Evolutionary conservation across 2,329 filamentous ascomycete species (phyloP).

Genomic region (Hysterium pulicare): DNA sequence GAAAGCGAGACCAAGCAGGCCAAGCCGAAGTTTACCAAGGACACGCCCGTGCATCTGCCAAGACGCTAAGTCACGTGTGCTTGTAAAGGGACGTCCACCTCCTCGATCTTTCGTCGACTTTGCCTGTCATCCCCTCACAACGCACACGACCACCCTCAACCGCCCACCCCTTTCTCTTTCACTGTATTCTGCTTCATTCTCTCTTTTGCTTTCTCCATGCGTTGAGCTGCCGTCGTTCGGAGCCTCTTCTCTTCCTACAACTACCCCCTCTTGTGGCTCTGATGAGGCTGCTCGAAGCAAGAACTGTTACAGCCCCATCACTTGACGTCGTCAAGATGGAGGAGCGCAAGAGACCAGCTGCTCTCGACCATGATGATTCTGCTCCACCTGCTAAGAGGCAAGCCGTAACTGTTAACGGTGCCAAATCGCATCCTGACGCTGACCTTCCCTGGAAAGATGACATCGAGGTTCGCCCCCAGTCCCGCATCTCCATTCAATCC

Average conservation of each 20-base stretch:
- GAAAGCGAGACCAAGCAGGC: too few relatives aligned
- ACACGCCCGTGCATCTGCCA: too few relatives aligned
- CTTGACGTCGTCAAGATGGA: conserved; percentile 90
- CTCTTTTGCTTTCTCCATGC: conserved; percentile 14
- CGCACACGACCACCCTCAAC: conserved; percentile 24
- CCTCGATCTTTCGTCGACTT: neutral
- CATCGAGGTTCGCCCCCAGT: conserved; percentile 63
- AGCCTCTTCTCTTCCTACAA: conserved; percentile 15
- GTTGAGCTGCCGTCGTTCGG: conserved; percentile 18
- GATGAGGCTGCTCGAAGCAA: conserved; percentile 82
- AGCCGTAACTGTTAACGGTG: conserved; percentile 70
- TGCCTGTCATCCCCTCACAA: conserved; percentile 14
- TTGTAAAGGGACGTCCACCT: neutral
- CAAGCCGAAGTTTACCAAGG: too few relatives aligned
- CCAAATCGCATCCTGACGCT: conserved; percentile 61
- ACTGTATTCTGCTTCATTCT: conserved; percentile 13
- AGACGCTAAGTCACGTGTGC: conserved; percentile 1
- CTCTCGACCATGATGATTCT: conserved; percentile 74
- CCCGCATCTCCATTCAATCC: conserved; percentile 14
- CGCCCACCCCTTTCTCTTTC: conserved; percentile 13
- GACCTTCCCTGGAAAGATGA: conserved; percentile 70
- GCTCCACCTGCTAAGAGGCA: conserved; percentile 90
- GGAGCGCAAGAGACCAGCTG: conserved; percentile 94
- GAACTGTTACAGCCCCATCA: conserved; percentile 72
- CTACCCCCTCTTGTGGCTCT: conserved; percentile 55